Evolutionary conservation across 2,329 filamentous ascomycete species (phyloP), one percentile per base, ranked within the genome.

Genomic region (Fusarium fujikuroi): DNA sequence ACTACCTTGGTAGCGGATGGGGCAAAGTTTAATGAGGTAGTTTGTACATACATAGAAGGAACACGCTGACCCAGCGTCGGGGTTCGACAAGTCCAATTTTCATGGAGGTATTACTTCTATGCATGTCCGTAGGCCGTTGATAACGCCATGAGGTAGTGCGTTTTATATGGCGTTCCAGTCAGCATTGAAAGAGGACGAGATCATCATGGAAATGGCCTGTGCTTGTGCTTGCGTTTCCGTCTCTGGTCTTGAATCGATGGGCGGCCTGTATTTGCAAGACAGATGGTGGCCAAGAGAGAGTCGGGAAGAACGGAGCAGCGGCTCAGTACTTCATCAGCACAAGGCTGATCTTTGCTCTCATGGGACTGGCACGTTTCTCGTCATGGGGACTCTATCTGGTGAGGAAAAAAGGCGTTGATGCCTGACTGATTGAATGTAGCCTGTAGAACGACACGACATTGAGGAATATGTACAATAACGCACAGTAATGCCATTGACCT

Each of bases 21-120:
- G 54, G 46, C 60, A 50, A 50, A 39, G 40, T 69, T 68, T 73
- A 60, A 69, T 70, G 71, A 67, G 47, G 15, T 60, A 61, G 52
- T 73, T 60, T 32, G 28, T 50, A 47, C 12, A 19, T 40, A n/a
- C 28, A 44, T 40, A 60, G 60, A 60, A 67, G 63, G 64, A 64
- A 49, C 18, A 36, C 23, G 42, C 37, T 66, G 63, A 72, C 40
- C 53, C 63, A 76, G 56, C 39, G 36, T 58, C 49, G n/a, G 15
- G 23, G 39, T 50, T 54, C 39, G 50, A 60, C 37, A 50, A 60
- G 44, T 43, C 59, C 50, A 70, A 66, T 65, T 68, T 68, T 43
- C 62, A 49, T 32, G 21, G n/a, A 19, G 44, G 34, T 30, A 30
- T 30, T 18, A 39, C 21, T 28, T 36, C 50, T 10, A 25, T 19